These are phyloP conservation scores for Hymenoscyphus linearis DNA, from an alignment of 2,329 filamentous ascomycete genomes.

Conservation along the genomic window DNA sequence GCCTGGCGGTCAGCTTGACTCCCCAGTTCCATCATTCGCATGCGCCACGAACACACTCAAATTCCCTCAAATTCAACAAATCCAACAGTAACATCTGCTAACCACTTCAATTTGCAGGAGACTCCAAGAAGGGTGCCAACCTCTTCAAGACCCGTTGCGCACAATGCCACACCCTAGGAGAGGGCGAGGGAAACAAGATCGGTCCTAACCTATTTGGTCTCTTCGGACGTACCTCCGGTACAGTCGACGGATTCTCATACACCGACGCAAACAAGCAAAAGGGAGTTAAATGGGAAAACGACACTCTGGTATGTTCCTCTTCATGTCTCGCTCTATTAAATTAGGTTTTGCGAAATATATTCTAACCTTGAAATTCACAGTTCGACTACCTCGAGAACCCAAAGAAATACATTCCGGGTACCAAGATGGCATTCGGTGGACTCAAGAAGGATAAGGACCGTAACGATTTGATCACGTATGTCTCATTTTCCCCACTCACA, in stretches of 20 bases:
- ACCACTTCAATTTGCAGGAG: conserved; percentile 54
- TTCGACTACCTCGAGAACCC: conserved; percentile 99
- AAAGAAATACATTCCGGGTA: conserved; percentile 99
- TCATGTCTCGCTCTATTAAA: not conserved
- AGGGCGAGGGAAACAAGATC: conserved; percentile 92
- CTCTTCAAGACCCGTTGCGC: conserved; percentile 99
- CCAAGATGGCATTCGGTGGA: conserved; percentile 99
- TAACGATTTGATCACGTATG: conserved; percentile 96
- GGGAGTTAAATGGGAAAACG: conserved; percentile 82
- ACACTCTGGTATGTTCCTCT: conserved; percentile 63
- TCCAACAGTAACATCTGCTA: conserved; percentile 24
- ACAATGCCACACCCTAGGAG: conserved; percentile 96
- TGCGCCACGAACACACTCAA: conserved; percentile 12
- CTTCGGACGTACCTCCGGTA: conserved; percentile 91
- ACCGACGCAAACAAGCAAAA: conserved; percentile 99
- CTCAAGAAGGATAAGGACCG: conserved; percentile 99
- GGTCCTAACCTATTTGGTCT: conserved; percentile 95
- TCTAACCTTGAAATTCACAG: conserved; percentile 38
- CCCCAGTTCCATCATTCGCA: conserved; percentile 8
- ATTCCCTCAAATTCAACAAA: conserved; percentile 2
- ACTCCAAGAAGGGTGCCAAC: conserved; percentile 92
- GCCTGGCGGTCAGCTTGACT: not conserved
- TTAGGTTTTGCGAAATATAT: not conserved
- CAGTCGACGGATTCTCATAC: conserved; percentile 90
- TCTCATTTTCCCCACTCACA: conserved; percentile 24